Evolutionary conservation across 306 rosid genomes (phyloP), one percentile per base, ranked within the genome.

Genomic region (Gynostemma pentaphyllum): DNA sequence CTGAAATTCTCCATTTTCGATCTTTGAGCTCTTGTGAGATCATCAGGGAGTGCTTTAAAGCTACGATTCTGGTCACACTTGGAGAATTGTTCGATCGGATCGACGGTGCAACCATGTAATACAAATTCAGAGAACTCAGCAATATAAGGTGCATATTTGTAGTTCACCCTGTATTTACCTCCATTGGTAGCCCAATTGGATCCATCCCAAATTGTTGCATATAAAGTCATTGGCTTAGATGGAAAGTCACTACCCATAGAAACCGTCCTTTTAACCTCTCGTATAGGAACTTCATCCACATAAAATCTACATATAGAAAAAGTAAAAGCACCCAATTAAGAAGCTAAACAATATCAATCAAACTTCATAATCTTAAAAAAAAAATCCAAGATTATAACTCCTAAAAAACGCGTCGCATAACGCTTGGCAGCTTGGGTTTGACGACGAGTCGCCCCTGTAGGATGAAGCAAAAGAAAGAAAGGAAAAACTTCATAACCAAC

Each of bases 161-260:
- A 92, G 67, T 86, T 92, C 22, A 88, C 96, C 68, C 76, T 78
- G 78, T 88, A 92, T 72, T 86, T 88, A 18, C 98, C 98, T 13
- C 96, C 98, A 76, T 92, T 86, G 60, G 98, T 92, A 16, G 96
- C 98, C 98, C 98, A 92, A 67, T 72, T 82, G 27, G 98, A 92
- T 45, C 80, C 98, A 82, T 92, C 98, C 98, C 98, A 92, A 71
- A 92, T 88, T 55, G 98, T 92, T 8, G 95, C 95, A 76, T 88
- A 88, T 54, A 92, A 66, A 61, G 94, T 83, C 98, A 92, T 92
- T 67, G 96, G 87, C 82, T 92, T 92, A 32, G 95, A 71, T 7
- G 98, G 98, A 63, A 84, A 92, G 68, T 88, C 95, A 67, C 95
- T 96, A 53, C 95, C 90, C 96, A 88, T 82, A 0, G 88, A 72